Conservation (phyloP, 768 basidiomycete species). For the Cystobasidium onofrii region DNA sequence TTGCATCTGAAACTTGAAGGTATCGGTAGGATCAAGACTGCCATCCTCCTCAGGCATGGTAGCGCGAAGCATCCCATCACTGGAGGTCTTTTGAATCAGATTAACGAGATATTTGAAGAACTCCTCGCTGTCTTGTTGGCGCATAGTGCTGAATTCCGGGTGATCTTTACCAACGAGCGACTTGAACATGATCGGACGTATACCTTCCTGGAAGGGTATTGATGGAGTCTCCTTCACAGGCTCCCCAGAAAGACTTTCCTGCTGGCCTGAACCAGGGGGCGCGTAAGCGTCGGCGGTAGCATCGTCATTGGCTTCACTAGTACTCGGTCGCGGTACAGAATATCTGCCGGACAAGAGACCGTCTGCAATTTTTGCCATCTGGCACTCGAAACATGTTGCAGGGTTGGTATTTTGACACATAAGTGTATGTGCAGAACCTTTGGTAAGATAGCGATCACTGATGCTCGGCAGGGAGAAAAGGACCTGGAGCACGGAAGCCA, state of each 20-base stretch:
- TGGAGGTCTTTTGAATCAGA: constrained; percentile 59
- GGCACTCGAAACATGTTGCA: constrained; percentile 84
- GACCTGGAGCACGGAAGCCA: constrained; percentile 84
- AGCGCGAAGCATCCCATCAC: constrained; percentile 42
- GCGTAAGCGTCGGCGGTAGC: constrained; percentile 26
- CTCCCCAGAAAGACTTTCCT: constrained; percentile 14
- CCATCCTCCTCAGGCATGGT: not conserved
- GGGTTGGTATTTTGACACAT: constrained; percentile 63
- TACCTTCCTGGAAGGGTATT: constrained; percentile 68
- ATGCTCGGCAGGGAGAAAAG: constrained; percentile 74
- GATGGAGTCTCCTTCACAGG: constrained; percentile 30
- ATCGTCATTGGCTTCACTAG: constrained; percentile 20
- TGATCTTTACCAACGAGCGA: constrained; percentile 83
- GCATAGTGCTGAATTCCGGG: constrained; percentile 89
- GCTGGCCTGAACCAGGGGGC: constrained; percentile 39
- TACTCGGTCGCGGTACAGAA: constrained; percentile 51
- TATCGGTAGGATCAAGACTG: constrained; percentile 58
- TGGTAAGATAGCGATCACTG: constrained; percentile 59
- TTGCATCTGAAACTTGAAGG: constrained; percentile 74
- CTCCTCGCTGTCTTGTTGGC: constrained; percentile 93
- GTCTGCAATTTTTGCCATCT: constrained; percentile 84
- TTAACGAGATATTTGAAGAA: constrained; percentile 77
- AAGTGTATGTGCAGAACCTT: constrained; percentile 53
- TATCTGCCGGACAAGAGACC: constrained; percentile 89
- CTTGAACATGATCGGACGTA: constrained; percentile 77